Evolutionary conservation across 306 rosid genomes (phyloP), one percentile per base, ranked within the genome.

Genomic region (Luffa aegyptiaca): DNA sequence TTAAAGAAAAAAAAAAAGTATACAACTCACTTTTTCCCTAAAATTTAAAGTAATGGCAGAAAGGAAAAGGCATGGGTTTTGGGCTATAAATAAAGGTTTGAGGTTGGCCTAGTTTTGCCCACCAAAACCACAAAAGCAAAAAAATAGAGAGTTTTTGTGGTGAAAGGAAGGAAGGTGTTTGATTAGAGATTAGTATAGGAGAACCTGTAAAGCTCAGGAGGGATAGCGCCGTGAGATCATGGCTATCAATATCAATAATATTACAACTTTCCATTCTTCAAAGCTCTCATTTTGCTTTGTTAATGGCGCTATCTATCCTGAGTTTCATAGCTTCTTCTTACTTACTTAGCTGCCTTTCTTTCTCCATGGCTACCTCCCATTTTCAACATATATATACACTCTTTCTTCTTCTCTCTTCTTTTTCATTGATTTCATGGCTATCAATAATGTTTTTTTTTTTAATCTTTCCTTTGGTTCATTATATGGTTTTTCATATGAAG

Each of bases 141-240:
- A 65, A 5, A 66, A 17, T 49, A 66, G 49, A 16, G 11, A 6
- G 9, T 21, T 49, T 12, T 11, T 21, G 36, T 12, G 44, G 45
- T 26, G 31, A 26, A 26, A 26, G 31, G 31, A 26, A 26, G 31
- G 5, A 1, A 6, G 35, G 46, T 44, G 33, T 66, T 41, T 36
- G 5, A 37, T 64, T 21, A 10, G 12, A n/a, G 11, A 57, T n/a
- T 31, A 65, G 76, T 71, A 21, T n/a, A 6, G 65, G n/a, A 81
- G 84, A 75, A 75, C 39, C 84, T 81, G 76, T 81, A 49, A 81
- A 81, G 80, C 84, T 81, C 84, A 81, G 84, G 84, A 81, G 80
- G 84, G 84, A 81, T 81, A 81, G 84, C 84, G 74, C 80, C 84
- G 16, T 16, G 6, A 8, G 1, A 5, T 45, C 49, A 2, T 45